Conservation (phyloP, 768 basidiomycete species). For the Lyophyllum semitale region DNA sequence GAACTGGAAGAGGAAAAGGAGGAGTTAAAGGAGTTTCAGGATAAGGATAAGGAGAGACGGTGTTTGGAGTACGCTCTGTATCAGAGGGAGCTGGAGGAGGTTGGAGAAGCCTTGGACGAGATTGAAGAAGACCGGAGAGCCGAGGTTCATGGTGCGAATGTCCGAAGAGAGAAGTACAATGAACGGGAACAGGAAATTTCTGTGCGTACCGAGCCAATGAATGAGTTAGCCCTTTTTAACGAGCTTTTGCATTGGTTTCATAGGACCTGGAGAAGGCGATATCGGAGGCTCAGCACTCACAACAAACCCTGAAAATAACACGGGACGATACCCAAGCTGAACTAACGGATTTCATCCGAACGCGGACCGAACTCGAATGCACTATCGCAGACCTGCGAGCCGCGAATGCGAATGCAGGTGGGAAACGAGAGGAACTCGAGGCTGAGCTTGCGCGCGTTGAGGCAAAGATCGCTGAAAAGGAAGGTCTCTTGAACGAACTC, state of each 20-base stretch:
- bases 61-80: constrained; percentile 96
- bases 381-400: constrained; percentile 74
- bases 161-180: constrained; percentile 80
- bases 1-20: constrained; percentile 99
- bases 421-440: constrained; percentile 63
- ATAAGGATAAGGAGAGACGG: constrained; percentile 91
- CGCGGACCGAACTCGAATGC: constrained; percentile 86
- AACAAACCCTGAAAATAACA: constrained; percentile 69
- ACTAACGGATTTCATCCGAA: constrained; percentile 82
- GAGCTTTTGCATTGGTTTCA: not conserved
- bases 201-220: constrained; percentile 40
- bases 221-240: not conserved
- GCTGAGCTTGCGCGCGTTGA: constrained; percentile 64
- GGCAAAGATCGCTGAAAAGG: constrained; percentile 61
- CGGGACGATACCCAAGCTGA: constrained; percentile 81
- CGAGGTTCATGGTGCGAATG: constrained; percentile 84
- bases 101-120: constrained; percentile 80
- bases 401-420: constrained; percentile 64
- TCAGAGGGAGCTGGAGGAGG: constrained; percentile 88
- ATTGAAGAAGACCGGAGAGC: constrained; percentile 80
- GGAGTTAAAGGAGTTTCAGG: constrained; percentile 94
- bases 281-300: constrained; percentile 64
- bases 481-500: constrained; percentile 61
- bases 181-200: constrained; percentile 83
- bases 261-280: constrained; percentile 78